Base-by-base conservation (phyloP, 768 basidiomycete genomes). In the Russula virescens region DNA sequence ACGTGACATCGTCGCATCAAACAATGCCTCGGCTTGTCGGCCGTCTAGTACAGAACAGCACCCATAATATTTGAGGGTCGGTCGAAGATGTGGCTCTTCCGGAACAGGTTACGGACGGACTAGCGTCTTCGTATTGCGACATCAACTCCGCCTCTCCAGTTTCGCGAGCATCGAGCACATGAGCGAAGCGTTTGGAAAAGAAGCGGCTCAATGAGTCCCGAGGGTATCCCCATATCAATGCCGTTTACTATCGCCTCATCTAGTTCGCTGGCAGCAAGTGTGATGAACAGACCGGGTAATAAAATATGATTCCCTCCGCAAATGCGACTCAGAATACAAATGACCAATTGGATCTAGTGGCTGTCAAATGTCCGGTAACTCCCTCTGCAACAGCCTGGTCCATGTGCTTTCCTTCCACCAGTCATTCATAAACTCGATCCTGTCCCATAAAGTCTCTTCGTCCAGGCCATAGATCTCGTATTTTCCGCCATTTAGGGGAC, bases 351-450 rank as follows among this genome's bases (percentile, higher is more conserved):
- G 3, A 26, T 42, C 52, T 11, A 51, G 16, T 38, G 34, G n/a
- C 21, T 79, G 61, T 66, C 69, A 78, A 68, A 82, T 55, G 74
- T 94, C 93, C n/a, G 92, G 92, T 58, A 94, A 74, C 73, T 95
- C 92, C 71, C 93, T 79, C 66, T 87, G 85, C 69, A 91, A 83
- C 58, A 95, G 75, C 62, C 93, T 78, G 43, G 79, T 84, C 91
- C 92, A 96, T 54, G 92, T 95, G 64, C 84, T 89, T 69, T 94
- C 91, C 70, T 84, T 91, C 93, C 94, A 95, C 91, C 90, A 92
- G 45, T 92, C 91, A 21, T 88, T 84, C 87, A 93, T 89, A 55
- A 79, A 78, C 65, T 88, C 82, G 40, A 96, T 86, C 47, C 86
- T 80, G 45, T 88, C 88, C 87, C 94, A 95, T 16, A 96, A 73